These are phyloP conservation scores for Gossypium rotundifolium DNA, from an alignment of 345 rosid genomes.

Conservation along the genomic window DNA sequence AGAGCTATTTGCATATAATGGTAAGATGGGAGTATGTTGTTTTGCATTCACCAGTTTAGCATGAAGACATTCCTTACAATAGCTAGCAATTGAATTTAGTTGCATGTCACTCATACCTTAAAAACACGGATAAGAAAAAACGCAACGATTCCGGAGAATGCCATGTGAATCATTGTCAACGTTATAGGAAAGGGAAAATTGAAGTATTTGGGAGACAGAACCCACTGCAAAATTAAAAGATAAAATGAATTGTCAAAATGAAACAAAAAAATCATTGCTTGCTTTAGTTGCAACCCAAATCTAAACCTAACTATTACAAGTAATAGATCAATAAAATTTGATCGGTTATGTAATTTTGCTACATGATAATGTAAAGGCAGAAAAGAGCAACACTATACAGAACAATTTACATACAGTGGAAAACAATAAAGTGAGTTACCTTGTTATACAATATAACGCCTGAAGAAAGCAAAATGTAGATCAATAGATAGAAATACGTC, in stretches of 20 bases:
- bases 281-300: background rate
- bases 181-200: slow-evolving; percentile 42
- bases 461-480: slow-evolving; percentile 25
- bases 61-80: background rate
- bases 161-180: background rate
- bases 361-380: background rate
- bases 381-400: background rate
- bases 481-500: slow-evolving; percentile 73
- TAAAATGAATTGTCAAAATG: background rate
- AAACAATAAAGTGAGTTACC: slow-evolving; percentile 29
- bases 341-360: background rate
- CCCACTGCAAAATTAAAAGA: slow-evolving; percentile 71
- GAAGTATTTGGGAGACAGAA: slow-evolving; percentile 86
- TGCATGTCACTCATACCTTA: slow-evolving; percentile 47
- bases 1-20: background rate
- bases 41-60: background rate
- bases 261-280: background rate
- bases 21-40: background rate
- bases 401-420: background rate
- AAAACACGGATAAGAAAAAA: slow-evolving; percentile 49
- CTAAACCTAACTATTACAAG: background rate
- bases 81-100: background rate
- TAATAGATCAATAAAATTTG: background rate
- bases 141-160: background rate
- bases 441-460: slow-evolving; percentile 95